Base-by-base conservation (phyloP, 1,284 basidiomycete genomes). In the Cryptococcus floricola region DNA sequence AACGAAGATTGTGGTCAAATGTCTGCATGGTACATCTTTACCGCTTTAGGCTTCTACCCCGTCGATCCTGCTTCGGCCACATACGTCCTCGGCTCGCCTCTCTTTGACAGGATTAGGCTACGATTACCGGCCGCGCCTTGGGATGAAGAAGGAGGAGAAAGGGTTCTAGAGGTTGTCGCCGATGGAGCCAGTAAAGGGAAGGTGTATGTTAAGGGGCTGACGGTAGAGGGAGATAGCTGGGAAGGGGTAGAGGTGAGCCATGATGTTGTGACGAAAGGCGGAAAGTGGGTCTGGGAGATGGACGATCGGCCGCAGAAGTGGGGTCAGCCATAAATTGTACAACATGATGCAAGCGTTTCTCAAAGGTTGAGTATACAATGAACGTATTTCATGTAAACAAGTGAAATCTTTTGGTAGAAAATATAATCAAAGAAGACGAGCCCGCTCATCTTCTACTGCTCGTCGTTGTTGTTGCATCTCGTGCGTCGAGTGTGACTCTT, bases 1-100 rank as follows among this genome's bases (percentile, higher is more conserved):
- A 92, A 91, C 66, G 89, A 92, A 71, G 89, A 92, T 66, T 91
- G 89, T 63, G 89, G 89, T 0, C 89, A 91, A 70, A 91, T 91
- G 87, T 88, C 85, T 65, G 86, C 88, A 0, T 91, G 89, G 89
- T 91, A 87, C 68, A 80, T 90, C 12, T 91, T 90, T 75, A 85
- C 84, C 45, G 84, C 87, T 2, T 79, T 92, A 68, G 89, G 89
- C 0, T 87, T 91, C 75, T 92, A 91, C 66, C 88, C 89, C n/a
- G 87, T 91, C 50, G 85, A 89, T 68, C 88, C 88, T 0, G 86
- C 87, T 0, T 86, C 85, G 0, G 82, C 83, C 8, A 82, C 84
- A 63, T 90, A 89, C 58, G 80, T 89, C 52, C 79, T 90, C 44
- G 88, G 87, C 60, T 83, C 85, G 82, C 86, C 86, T 0, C 85